Evolutionary conservation across 2,329 filamentous ascomycete genomes (phyloP), one percentile per base, ranked within the genome.

Genomic region (Xylariaceae sp.): DNA sequence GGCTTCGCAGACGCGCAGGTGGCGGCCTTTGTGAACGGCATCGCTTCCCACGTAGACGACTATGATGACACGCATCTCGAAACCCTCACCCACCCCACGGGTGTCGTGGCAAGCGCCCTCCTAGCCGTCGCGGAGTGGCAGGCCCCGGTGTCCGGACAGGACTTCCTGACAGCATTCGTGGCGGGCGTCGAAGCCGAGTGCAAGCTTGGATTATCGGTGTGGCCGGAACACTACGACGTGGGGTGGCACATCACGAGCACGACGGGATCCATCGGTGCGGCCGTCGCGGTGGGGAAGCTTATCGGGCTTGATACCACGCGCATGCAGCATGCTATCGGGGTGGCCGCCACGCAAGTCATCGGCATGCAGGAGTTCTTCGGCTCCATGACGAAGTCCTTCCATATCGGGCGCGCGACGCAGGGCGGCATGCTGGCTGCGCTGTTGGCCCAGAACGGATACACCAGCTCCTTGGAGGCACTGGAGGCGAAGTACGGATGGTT

Each of bases 41-140:
- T 84, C 43, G 78, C 80, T 12, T 81, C 77, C 26, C 80, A 83
- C 57, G 78, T 82, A 2, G 78, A 83, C 54, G 80, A 84, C 62
- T 84, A 83, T 64, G 81, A 84, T 57, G 80, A 84, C 63, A 83
- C 80, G 1, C 81, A 83, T 60, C 71, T 83, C 1, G 79, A 80
- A 45, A 83, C 78, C 4, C 80, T 83, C 59, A 83, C 84, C 44
- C 81, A 84, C 59, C 81, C 81, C 0, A 75, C 79, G 0, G 80
- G 81, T 0, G 77, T 80, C 0, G 78, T 83, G 0, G 78, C 79
- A 1, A 76, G 73, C 41, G 81, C 81, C 0, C 64, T 83, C 1
- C 72, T 84, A 2, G 77, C 81, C 1, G 73, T 78, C 14, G 73
- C 77, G 1, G 10, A 16, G 12, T 18, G 70, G 54, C 64, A 73